These are phyloP conservation scores for Talaromyces sp. DNA, from an alignment of 2,329 filamentous ascomycete genomes.

Conservation along the genomic window DNA sequence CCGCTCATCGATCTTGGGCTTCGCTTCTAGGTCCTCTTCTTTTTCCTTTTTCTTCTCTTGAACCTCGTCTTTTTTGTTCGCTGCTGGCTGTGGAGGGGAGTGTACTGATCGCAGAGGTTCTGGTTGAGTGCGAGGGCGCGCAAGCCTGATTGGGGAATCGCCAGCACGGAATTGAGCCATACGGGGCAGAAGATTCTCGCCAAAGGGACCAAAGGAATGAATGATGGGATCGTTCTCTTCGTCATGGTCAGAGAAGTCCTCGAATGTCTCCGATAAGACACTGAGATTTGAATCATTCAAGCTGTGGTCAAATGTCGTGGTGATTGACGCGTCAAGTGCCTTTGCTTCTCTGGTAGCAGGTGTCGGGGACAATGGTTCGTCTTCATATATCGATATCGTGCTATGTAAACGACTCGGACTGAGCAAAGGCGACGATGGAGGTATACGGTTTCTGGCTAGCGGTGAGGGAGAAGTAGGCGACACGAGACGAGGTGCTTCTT, in stretches of 20 bases:
- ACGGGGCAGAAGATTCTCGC: slow-evolving; percentile 76
- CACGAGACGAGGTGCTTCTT: slow-evolving; percentile 58
- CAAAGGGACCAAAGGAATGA: slow-evolving; percentile 87
- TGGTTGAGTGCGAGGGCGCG: slow-evolving; percentile 30
- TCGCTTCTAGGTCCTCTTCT: slow-evolving; percentile 25
- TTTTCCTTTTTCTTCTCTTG: slow-evolving; percentile 21
- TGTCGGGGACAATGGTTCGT: slow-evolving; percentile 55
- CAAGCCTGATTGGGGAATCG: slow-evolving; percentile 56
- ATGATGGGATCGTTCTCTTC: slow-evolving; percentile 94
- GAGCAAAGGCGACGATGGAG: slow-evolving; percentile 42
- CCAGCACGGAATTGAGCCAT: slow-evolving; percentile 72
- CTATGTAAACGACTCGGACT: slow-evolving; percentile 44
- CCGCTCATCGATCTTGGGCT: slow-evolving; percentile 13
- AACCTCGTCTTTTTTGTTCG: slow-evolving; percentile 22
- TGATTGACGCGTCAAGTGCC: slow-evolving; percentile 29
- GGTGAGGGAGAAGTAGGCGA: slow-evolving; percentile 76
- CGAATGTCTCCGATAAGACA: slow-evolving; percentile 39
- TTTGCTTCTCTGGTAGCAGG: slow-evolving; percentile 24
- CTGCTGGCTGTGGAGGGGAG: slow-evolving; percentile 28
- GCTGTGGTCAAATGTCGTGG: slow-evolving; percentile 27
- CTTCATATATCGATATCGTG: slow-evolving; percentile 66
- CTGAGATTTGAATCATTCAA: slow-evolving; percentile 26
- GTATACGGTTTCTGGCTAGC: slow-evolving; percentile 45
- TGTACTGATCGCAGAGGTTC: slow-evolving; percentile 35
- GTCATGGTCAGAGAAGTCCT: slow-evolving; percentile 72